Evolutionary conservation across 352 stramenopile genomes (phyloP).

Genomic region (Hyaloperonospora brassicae): DNA sequence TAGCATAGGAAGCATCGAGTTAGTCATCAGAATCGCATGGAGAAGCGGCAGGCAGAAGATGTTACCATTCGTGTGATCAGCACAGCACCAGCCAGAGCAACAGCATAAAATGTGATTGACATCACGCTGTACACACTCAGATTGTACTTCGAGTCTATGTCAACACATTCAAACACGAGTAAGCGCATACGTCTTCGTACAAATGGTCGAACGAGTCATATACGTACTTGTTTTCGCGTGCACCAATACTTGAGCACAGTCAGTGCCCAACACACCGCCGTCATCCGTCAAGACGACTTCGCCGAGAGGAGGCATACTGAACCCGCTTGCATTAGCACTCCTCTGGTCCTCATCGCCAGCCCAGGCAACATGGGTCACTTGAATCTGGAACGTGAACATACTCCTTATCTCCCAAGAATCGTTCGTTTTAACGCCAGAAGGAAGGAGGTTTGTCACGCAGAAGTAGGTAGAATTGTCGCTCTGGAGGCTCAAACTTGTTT

Average conservation of each 20-base stretch:
- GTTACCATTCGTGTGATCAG: slow-evolving; percentile 76
- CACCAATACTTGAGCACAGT: slow-evolving; percentile 64
- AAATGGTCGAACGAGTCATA: slow-evolving; percentile 5
- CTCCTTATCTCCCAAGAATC: slow-evolving; percentile 57
- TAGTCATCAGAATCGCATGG: background rate
- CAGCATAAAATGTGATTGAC: slow-evolving; percentile 76
- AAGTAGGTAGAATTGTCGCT: slow-evolving; percentile 67
- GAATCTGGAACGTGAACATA: slow-evolving; percentile 68
- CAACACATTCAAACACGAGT: slow-evolving; percentile 8
- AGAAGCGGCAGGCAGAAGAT: background rate
- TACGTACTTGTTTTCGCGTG: slow-evolving; percentile 55
- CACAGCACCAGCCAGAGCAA: slow-evolving; percentile 61
- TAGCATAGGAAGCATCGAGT: slow-evolving; percentile 5
- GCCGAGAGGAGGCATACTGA: slow-evolving; percentile 40
- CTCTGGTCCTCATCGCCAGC: slow-evolving; percentile 15
- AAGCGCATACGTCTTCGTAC: slow-evolving; percentile 1
- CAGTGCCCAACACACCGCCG: slow-evolving; percentile 40
- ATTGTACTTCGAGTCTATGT: slow-evolving; percentile 46
- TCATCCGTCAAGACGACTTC: slow-evolving; percentile 58
- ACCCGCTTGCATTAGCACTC: slow-evolving; percentile 16
- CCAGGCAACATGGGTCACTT: slow-evolving; percentile 52
- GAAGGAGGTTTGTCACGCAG: slow-evolving; percentile 59
- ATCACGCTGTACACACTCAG: slow-evolving; percentile 84
- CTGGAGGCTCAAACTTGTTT: slow-evolving; percentile 38
- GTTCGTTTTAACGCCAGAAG: slow-evolving; percentile 48